These are phyloP conservation scores for Tricladium varicosporioides DNA, from an alignment of 2,329 filamentous ascomycete species.

Conservation along the genomic window DNA sequence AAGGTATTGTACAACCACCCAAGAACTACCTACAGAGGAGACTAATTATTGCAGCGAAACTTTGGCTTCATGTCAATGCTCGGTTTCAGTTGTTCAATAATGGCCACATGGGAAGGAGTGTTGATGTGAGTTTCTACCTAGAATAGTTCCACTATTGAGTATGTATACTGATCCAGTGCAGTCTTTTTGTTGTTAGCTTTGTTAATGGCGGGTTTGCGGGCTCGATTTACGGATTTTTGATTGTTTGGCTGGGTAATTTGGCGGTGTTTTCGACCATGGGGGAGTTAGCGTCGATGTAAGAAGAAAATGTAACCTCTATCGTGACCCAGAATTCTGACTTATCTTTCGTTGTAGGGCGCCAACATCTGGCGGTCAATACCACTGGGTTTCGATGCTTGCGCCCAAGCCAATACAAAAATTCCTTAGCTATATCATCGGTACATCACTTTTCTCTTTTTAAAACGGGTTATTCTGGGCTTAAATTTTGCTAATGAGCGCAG, in stretches of 20 bases:
- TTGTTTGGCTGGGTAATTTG: slow-evolving; percentile 30
- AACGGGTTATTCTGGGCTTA: neutral
- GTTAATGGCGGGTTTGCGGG: slow-evolving; percentile 30
- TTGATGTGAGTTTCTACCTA: slow-evolving; percentile 6
- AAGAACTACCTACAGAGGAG: neutral
- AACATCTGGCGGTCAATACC: slow-evolving; percentile 55
- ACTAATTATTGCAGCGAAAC: slow-evolving; percentile 31
- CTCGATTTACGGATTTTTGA: slow-evolving; percentile 39
- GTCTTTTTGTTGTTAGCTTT: slow-evolving; percentile 21
- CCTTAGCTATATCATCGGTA: slow-evolving; percentile 50
- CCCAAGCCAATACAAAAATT: slow-evolving; percentile 46
- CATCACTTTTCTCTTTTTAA: too few relatives aligned
- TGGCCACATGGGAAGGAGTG: slow-evolving; percentile 42
- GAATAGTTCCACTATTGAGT: slow-evolving; percentile 25
- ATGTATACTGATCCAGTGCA: slow-evolving; percentile 27
- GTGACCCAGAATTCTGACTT: neutral
- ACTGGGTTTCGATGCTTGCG: slow-evolving; percentile 54
- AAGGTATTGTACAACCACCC: slow-evolving; percentile 1
- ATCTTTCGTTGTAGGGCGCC: slow-evolving; percentile 40
- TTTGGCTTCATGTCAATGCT: slow-evolving; percentile 41
- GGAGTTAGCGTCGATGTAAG: slow-evolving; percentile 29
- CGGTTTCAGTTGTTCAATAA: slow-evolving; percentile 41
- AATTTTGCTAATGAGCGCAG: slow-evolving; percentile 26
- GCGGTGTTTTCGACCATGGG: slow-evolving; percentile 20
- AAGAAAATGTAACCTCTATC: slow-evolving; percentile 2